Evolutionary conservation across 1,284 basidiomycete species (phyloP), one percentile per base, ranked within the genome.

Genomic region (Ustilago nuda): DNA sequence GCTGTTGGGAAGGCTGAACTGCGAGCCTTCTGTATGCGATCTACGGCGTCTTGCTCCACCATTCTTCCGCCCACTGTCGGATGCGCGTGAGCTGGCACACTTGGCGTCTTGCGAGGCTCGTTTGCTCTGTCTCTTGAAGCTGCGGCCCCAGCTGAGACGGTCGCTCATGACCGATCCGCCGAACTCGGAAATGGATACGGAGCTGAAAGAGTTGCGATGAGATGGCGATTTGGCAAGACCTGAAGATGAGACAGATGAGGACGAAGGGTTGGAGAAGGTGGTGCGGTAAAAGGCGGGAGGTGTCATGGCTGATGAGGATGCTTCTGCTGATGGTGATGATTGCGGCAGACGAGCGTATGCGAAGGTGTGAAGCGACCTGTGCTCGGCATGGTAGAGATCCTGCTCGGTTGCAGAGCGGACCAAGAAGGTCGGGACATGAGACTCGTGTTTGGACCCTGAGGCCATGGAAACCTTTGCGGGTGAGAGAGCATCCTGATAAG

Each of bases 181-280:
- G 13, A 65, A 54, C 13, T 74, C 72, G 7, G 76, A 78, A 13
- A 72, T 62, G 4, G 72, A 68, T 0, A 78, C 60, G 9, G 76
- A 78, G 64, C 71, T 74, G 65, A 78, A 75, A 11, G 76, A 78
- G 56, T 75, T 78, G 56, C 76, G 72, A 51, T 72, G 69, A 5
- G 76, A 71, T 4, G 66, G 62, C 0, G 76, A 65, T 48, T 52
- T 63, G 5, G 65, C 64, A 54, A 70, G 60, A 15, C 76, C 66
- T 5, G 60, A 56, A 7, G 76, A 78, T 0, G 76, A 78, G 43
- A 78, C 30, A 37, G 72, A 75, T 13, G 76, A 74, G 4, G 76
- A 64, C 1, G 76, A 78, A 33, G 76, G 76, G 30, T 78, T 78
- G 32, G 76, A 75, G 45, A 78, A 74, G 37, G 72, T 67, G 36